Evolutionary conservation across 1,139 yeast genomes (phyloP).

Genomic region (Blastobotrys illinoisensis): DNA sequence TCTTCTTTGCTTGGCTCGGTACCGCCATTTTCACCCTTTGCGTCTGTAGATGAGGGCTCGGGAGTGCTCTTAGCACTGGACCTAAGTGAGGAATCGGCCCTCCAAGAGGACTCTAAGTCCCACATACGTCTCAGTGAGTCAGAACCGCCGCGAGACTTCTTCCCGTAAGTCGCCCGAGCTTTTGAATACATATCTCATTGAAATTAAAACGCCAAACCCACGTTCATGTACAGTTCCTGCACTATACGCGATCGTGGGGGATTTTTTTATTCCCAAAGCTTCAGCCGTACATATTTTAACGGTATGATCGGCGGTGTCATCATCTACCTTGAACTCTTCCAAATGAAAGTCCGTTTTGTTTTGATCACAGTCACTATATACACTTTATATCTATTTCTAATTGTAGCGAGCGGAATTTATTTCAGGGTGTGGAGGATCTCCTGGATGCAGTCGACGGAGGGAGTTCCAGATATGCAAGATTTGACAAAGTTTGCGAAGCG

Average conservation of each 20-base stretch:
- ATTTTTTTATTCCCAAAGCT: background rate
- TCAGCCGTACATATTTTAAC: background rate
- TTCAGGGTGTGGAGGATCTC: slow-evolving; percentile 4
- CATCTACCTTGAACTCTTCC: no score
- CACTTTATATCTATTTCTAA: background rate
- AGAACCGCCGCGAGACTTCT: background rate
- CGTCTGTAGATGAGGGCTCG: background rate
- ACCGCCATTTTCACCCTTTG: background rate
- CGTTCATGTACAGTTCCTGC: background rate
- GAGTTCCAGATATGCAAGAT: background rate
- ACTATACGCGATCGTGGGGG: background rate
- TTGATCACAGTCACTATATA: no score
- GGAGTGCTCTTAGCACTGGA: background rate
- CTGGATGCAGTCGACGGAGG: background rate
- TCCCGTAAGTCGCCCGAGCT: background rate
- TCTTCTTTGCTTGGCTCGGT: background rate
- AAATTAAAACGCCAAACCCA: background rate
- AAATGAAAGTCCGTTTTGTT: no score
- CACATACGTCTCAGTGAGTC: background rate
- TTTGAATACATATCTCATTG: background rate
- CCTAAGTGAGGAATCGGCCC: background rate
- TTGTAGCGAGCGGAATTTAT: background rate
- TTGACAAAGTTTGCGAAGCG: background rate
- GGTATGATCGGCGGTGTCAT: background rate
- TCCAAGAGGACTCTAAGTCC: background rate